Evolutionary conservation across 495 filamentous ascomycete species (phyloP).

Genomic region (Podospora conica): DNA sequence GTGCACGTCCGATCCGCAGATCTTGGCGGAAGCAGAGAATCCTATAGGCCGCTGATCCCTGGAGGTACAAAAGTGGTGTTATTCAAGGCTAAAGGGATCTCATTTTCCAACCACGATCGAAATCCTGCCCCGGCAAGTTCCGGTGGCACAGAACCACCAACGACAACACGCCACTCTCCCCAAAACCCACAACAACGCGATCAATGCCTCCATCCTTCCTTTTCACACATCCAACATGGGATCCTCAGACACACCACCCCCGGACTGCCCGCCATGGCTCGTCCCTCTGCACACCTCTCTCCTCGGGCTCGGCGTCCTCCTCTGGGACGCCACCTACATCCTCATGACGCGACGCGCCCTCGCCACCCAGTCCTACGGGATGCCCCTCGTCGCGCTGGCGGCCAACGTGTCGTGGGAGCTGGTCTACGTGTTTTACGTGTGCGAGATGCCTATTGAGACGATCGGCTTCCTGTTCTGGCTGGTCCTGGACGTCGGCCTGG

Average conservation of each 20-base stretch:
- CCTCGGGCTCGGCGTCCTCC: constrained; percentile 32
- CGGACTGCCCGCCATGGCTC: constrained; percentile 30
- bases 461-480: constrained; percentile 38
- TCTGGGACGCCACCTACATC: constrained; percentile 40
- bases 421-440: constrained; percentile 35
- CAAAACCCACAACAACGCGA: neutral
- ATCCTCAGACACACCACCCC: constrained; percentile 34
- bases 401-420: constrained; percentile 43
- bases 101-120: neutral
- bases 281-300: constrained; percentile 31
- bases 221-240: constrained; percentile 25
- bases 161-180: neutral
- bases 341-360: constrained; percentile 35
- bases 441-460: constrained; percentile 33
- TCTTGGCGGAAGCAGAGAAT: too few species aligned
- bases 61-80: too few species aligned
- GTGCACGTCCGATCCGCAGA: too few species aligned
- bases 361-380: constrained; percentile 37
- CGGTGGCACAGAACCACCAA: neutral
- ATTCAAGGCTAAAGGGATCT: too few species aligned
- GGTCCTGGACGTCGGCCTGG: constrained; percentile 36
- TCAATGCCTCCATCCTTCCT: neutral
- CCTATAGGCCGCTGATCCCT: too few species aligned
- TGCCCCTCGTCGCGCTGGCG: constrained; percentile 40
- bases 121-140: neutral